Percentiles rank a stretch among this genome's conserved stretches.
These are phyloP conservation scores for Phialophora tarda DNA, from an alignment of 2,329 filamentous ascomycete genomes.

Conservation along the genomic window DNA sequence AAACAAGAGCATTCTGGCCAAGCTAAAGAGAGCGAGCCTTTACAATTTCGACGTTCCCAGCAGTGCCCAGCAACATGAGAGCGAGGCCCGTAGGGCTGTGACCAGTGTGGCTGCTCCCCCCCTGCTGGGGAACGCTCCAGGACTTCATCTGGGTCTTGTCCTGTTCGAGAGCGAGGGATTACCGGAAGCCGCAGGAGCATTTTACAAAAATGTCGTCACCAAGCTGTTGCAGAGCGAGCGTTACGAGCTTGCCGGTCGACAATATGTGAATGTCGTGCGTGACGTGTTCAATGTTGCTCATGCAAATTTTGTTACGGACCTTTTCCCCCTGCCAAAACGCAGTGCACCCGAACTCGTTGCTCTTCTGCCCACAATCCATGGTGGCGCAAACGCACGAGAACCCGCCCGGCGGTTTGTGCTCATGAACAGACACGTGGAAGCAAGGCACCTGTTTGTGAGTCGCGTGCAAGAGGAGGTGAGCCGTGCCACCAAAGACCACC, in stretches of 20 bases:
- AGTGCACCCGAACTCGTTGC: conserved; percentile 61
- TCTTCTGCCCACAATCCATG: conserved; percentile 60
- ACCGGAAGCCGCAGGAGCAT: conserved; percentile 52
- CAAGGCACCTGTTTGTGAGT: conserved; percentile 64
- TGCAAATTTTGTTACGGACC: conserved; percentile 60
- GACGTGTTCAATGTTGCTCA: conserved; percentile 60
- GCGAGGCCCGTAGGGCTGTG: conserved; percentile 52
- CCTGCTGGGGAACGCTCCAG: background rate
- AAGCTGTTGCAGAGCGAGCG: conserved; percentile 52
- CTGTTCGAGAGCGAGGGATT: conserved; percentile 43
- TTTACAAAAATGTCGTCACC: conserved; percentile 55
- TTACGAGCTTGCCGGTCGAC: conserved; percentile 53
- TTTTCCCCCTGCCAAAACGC: conserved; percentile 63
- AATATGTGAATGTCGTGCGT: conserved; percentile 56
- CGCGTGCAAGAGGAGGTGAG: conserved; percentile 70
- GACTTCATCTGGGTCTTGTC: conserved; percentile 15
- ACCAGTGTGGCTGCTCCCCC: background rate
- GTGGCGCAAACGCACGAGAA: conserved; percentile 61
- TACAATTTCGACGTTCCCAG: conserved; percentile 49
- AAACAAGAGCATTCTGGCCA: conserved; percentile 51
- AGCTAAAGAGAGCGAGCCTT: conserved; percentile 48
- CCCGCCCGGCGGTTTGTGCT: conserved; percentile 59
- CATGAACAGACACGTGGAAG: conserved; percentile 54
- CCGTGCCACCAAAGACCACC: conserved; percentile 59
- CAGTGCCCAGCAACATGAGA: conserved; percentile 43